These are phyloP conservation scores for Sesbania bispinosa DNA, from an alignment of 306 rosid genomes.

Conservation along the genomic window DNA sequence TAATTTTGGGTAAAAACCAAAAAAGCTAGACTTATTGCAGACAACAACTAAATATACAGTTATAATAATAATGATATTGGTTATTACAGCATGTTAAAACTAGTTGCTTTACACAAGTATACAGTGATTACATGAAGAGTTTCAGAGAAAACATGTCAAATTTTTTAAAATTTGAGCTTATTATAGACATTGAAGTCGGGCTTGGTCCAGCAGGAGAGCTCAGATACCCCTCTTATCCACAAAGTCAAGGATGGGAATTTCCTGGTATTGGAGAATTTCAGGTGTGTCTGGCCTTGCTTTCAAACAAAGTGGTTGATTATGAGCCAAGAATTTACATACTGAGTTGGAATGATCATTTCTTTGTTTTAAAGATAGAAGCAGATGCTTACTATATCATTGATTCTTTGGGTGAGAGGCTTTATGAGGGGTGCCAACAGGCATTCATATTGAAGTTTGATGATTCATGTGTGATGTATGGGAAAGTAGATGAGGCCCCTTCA, in stretches of 20 bases:
- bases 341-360: constrained; percentile 93
- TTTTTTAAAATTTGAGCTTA: constrained; percentile 47
- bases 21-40: not conserved
- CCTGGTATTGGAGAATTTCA: constrained; percentile 97
- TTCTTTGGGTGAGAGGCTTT: constrained; percentile 67
- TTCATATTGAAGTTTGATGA: constrained; percentile 64
- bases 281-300: constrained; percentile 38
- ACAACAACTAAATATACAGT: not conserved
- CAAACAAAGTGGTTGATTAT: not conserved
- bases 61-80: not conserved
- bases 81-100: not conserved
- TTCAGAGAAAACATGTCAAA: constrained; percentile 74
- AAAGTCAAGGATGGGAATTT: constrained; percentile 71
- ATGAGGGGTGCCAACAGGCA: constrained; percentile 60
- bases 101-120: constrained; percentile 39
- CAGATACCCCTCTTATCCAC: constrained; percentile 85
- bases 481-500: not conserved
- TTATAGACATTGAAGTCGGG: constrained; percentile 81
- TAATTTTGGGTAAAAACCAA: not conserved
- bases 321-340: constrained; percentile 83
- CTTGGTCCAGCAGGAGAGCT: constrained; percentile 90
- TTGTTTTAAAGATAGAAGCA: constrained; percentile 59
- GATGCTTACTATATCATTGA: constrained; percentile 68
- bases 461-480: constrained; percentile 45
- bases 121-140: constrained; percentile 79